These are phyloP conservation scores for Kwoniella shivajii DNA, from an alignment of 1,284 basidiomycete species.

Conservation along the genomic window DNA sequence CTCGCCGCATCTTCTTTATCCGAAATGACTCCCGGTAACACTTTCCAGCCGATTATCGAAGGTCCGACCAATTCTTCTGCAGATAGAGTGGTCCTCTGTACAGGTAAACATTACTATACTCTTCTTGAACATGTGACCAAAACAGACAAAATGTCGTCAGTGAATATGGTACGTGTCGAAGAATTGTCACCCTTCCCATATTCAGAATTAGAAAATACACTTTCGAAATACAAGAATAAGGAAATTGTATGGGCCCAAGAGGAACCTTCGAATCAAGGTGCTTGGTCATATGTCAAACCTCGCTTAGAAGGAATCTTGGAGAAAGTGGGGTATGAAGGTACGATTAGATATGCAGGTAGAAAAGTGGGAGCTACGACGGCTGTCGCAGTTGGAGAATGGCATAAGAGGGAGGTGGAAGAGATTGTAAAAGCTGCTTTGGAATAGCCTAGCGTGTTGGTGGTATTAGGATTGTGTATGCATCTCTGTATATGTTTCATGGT, in stretches of 20 bases:
- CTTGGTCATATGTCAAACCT: constrained; percentile 67
- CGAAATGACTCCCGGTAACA: constrained; percentile 66
- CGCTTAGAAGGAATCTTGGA: constrained; percentile 63
- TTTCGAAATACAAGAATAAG: constrained; percentile 58
- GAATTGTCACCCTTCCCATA: constrained; percentile 87
- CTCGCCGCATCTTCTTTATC: constrained; percentile 69
- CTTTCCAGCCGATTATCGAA: constrained; percentile 71
- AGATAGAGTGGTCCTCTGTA: constrained; percentile 55
- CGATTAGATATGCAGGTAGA: constrained; percentile 65
- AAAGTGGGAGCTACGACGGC: constrained; percentile 72
- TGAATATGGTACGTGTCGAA: constrained; percentile 75
- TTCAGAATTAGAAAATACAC: constrained; percentile 56
- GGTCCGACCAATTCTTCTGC: constrained; percentile 56
- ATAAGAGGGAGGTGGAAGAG: constrained; percentile 65
- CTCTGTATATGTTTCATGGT: not conserved
- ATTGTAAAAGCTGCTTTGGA: constrained; percentile 60
- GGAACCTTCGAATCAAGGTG: constrained; percentile 82
- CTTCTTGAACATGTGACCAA: constrained; percentile 68
- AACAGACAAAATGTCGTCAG: constrained; percentile 56
- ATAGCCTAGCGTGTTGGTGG: no score
- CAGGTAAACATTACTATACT: constrained; percentile 86
- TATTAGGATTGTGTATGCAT: not conserved
- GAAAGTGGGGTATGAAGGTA: constrained; percentile 30
- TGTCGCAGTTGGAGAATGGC: constrained; percentile 72
- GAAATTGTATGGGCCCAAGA: constrained; percentile 73